Evolutionary conservation across 164 flowering plant species (phyloP).

Genomic region (Cinnamomum chago): DNA sequence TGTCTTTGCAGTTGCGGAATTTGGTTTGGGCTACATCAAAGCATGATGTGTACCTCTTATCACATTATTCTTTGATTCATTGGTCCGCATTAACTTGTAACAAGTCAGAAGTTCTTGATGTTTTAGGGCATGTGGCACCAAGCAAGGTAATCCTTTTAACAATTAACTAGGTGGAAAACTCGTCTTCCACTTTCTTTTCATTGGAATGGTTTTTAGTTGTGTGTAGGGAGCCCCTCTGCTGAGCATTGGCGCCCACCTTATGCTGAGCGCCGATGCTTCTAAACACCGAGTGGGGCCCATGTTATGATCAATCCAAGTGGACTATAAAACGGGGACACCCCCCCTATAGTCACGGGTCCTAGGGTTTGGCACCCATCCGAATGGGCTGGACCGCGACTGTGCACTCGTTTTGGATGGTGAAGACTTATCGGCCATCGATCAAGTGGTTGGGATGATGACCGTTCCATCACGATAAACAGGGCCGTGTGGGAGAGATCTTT

Average conservation of each 20-base stretch:
- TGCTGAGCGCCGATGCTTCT: not conserved
- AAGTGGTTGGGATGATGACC: too few relatives aligned
- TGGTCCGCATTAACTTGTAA: constrained; percentile 54
- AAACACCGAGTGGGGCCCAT: too few relatives aligned
- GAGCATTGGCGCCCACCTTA: not conserved
- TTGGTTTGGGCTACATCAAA: constrained; percentile 75
- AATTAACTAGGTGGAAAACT: not conserved
- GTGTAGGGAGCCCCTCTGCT: not conserved
- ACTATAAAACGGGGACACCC: too few relatives aligned
- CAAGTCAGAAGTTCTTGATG: constrained; percentile 50
- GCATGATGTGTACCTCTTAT: constrained; percentile 69
- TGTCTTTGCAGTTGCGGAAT: constrained; percentile 50
- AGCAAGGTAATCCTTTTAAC: constrained; percentile 34
- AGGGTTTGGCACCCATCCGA: too few relatives aligned
- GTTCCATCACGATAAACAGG: too few relatives aligned
- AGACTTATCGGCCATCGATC: too few relatives aligned
- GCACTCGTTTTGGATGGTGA: too few relatives aligned
- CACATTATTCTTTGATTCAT: constrained; percentile 47
- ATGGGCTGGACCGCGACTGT: too few relatives aligned
- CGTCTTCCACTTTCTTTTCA: not conserved
- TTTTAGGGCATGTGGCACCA: constrained; percentile 63
- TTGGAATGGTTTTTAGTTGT: not conserved
- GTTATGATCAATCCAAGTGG: not conserved
- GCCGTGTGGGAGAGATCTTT: too few relatives aligned
- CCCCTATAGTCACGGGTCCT: too few relatives aligned